Evolutionary conservation across 1,284 basidiomycete species (phyloP).

Genomic region (Mycosarcoma mackinlayi): DNA sequence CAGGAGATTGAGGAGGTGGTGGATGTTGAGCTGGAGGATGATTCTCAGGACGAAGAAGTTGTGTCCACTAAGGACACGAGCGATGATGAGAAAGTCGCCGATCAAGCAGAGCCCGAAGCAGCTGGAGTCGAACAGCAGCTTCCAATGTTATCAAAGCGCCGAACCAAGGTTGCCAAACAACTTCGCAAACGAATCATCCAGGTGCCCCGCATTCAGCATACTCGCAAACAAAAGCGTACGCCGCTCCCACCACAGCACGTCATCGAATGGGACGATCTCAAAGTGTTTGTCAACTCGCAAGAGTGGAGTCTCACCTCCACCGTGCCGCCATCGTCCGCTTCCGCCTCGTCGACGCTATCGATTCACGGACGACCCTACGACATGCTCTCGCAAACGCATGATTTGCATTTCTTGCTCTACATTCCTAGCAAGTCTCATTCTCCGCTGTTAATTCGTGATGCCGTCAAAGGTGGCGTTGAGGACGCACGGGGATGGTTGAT

Average conservation of each 20-base stretch:
- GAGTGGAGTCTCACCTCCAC: conserved; percentile 80
- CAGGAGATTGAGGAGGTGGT: conserved; percentile 40
- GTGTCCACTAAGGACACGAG: too few relatives aligned
- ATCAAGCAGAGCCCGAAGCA: conserved; percentile 2
- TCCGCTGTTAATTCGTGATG: conserved; percentile 78
- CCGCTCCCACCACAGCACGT: conserved; percentile 25
- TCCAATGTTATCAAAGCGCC: neutral
- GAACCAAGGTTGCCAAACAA: conserved; percentile 15
- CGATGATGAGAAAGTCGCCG: conserved; percentile 2
- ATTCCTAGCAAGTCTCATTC: conserved; percentile 78
- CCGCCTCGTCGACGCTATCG: neutral
- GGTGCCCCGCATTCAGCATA: conserved; percentile 15
- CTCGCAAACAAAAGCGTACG: conserved; percentile 10
- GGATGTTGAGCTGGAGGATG: conserved; percentile 4
- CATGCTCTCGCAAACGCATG: conserved; percentile 70
- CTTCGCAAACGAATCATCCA: conserved; percentile 20
- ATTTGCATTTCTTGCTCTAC: conserved; percentile 91
- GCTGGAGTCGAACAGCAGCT: conserved; percentile 11
- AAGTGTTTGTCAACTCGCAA: conserved; percentile 89
- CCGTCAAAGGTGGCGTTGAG: conserved; percentile 12
- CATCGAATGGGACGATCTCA: conserved; percentile 59
- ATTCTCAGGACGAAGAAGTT: conserved; percentile 1
- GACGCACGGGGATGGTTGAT: conserved; percentile 78
- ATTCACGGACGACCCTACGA: conserved; percentile 15
- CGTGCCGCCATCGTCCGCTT: conserved; percentile 21